Base-by-base conservation (phyloP, 352 stramenopile species). In the Phytophthora chlamydospora region DNA sequence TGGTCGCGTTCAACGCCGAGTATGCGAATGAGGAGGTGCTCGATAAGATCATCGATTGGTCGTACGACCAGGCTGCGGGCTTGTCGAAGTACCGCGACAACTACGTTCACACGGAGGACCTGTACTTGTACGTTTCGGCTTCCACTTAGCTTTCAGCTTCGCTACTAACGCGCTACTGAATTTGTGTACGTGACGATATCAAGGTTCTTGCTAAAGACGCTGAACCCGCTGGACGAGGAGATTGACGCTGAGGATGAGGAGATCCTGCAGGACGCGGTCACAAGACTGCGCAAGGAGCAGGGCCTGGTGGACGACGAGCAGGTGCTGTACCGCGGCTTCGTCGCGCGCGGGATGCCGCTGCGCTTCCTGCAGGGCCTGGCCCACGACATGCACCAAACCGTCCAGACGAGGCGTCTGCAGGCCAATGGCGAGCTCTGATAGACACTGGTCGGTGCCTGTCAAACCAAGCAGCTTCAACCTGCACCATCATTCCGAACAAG, bases 1-100 rank as follows among this genome's bases (percentile, higher is more conserved):
- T 91, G 41, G 51, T 75, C 14, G 77, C 79, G 11, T 91, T 91
- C 57, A 80, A 83, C 46, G 62, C 80, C 32, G 76, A 85, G 17
- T 82, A 71, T 34, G 79, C 81, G 4, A 73, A 91, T 29, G 72
- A 68, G 35, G 47, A 66, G 29, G 62, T 84, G 16, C 71, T 91
- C 14, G 63, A 75, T 31, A 62, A 66, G 16, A 73, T 91, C 27
- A 70, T 91, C 17, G 79, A 89, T 35, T 91, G 79, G 79, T 76
- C 81, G 11, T 91, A 91, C 60, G 68, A 80, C 51, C 66, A 71
- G 54, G 69, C 80, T 12, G 77, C 70, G 6, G 44, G 39, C 27
- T 54, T 73, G 16, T 80, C 71, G 6, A 49, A 57, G 9, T 78
- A 83, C 42, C 47, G 62, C 3, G 81, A 91, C 66, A 72, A 67